Evolutionary conservation across 331 rosid species (phyloP).

Genomic region (Cydonia oblonga): DNA sequence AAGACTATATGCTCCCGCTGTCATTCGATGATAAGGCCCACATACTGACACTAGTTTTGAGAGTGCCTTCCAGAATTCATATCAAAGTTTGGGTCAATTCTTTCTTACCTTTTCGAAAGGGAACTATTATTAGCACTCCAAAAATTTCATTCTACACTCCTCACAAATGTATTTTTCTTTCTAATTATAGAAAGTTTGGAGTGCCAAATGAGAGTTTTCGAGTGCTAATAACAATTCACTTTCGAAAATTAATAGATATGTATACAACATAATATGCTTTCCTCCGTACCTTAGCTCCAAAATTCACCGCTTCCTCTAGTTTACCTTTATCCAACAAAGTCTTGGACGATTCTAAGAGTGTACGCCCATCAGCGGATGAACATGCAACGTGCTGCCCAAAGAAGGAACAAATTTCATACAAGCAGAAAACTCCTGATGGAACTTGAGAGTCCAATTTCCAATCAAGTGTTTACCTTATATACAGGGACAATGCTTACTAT

Average conservation of each 20-base stretch:
- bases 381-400: slow-evolving; percentile 80
- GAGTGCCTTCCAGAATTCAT: slow-evolving; percentile 65
- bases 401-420: neutral
- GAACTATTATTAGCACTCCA: no score
- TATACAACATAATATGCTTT: neutral
- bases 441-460: neutral
- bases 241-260: neutral
- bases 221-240: no score
- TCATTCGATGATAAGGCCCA: slow-evolving; percentile 97
- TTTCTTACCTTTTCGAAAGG: slow-evolving; percentile 1
- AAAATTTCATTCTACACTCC: no score
- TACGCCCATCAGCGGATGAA: slow-evolving; percentile 97
- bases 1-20: slow-evolving; percentile 98
- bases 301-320: slow-evolving; percentile 95
- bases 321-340: slow-evolving; percentile 96
- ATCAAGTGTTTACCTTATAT: slow-evolving; percentile 52
- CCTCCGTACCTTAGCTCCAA: slow-evolving; percentile 74
- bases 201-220: no score
- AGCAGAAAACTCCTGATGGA: neutral
- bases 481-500: slow-evolving; percentile 87
- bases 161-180: no score
- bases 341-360: slow-evolving; percentile 88
- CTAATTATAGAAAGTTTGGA: no score
- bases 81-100: slow-evolving; percentile 18
- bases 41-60: slow-evolving; percentile 86